A percentile compares a stretch with the other conserved stretches of the same genome.
phyloP scores from a whole-genome alignment of 2,329 filamentous ascomycete species.

The Fusarium continuum region DNA sequence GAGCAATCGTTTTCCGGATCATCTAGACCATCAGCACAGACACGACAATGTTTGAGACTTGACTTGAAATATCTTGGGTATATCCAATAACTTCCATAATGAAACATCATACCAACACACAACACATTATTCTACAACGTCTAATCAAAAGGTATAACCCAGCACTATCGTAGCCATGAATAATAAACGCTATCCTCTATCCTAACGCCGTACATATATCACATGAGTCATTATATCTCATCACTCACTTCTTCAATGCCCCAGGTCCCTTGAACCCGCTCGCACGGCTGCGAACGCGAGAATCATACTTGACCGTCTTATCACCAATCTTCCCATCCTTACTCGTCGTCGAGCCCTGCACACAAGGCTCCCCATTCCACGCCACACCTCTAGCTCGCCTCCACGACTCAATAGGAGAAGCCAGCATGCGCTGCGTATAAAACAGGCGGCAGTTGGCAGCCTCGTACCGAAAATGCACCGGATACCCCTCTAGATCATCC shows the following conservation, averaged over 20 bases:
- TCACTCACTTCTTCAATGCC: conserved; percentile 13
- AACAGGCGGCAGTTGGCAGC: conserved; percentile 69
- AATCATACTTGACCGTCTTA: conserved; percentile 27
- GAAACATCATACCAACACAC: no score
- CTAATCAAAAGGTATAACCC: background rate
- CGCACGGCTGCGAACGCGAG: conserved; percentile 34
- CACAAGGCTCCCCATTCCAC: conserved; percentile 31
- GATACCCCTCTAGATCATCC: conserved; percentile 39
- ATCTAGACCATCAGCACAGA: background rate
- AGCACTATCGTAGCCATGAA: background rate
- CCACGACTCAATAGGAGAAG: conserved; percentile 64
- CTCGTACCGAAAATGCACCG: conserved; percentile 66
- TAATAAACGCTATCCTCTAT: background rate
- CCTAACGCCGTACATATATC: background rate
- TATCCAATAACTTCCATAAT: no score
- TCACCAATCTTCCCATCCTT: conserved; percentile 30
- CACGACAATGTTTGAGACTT: background rate
- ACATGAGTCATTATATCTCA: conserved; percentile 5
- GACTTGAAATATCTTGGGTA: no score
- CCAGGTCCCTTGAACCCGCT: conserved; percentile 28
- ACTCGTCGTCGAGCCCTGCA: conserved; percentile 32
- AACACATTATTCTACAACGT: conserved; percentile 1
- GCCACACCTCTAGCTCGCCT: conserved; percentile 35
- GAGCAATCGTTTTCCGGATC: conserved; percentile 27
- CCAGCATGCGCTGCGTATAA: conserved; percentile 63